Conservation (phyloP, 805 yeast species). For the Starmerella vitae region DNA sequence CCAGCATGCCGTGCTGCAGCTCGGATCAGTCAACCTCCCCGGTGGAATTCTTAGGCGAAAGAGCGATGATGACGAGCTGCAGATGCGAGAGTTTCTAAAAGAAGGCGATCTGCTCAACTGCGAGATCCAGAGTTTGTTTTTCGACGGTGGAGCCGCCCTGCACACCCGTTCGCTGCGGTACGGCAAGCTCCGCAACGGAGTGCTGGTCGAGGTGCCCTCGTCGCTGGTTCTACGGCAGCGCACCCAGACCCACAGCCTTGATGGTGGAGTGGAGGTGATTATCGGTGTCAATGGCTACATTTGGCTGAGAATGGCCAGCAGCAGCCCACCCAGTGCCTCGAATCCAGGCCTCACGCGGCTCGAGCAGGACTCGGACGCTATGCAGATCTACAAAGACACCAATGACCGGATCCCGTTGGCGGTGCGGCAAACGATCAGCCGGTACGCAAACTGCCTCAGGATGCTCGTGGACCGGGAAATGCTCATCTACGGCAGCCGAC, state of each 20-base stretch:
- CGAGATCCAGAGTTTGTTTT: slow-evolving; percentile 80
- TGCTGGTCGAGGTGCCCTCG: slow-evolving; percentile 66
- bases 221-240: slow-evolving; percentile 73
- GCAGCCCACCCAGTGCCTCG: slow-evolving; percentile 22
- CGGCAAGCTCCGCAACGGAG: slow-evolving; percentile 89
- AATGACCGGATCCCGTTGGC: slow-evolving; percentile 57
- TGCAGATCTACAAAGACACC: slow-evolving; percentile 87
- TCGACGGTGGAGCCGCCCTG: slow-evolving; percentile 82
- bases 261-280: slow-evolving; percentile 84
- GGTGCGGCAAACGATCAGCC: slow-evolving; percentile 58
- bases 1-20: slow-evolving; percentile 80
- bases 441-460: slow-evolving; percentile 72
- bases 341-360: slow-evolving; percentile 54
- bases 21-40: slow-evolving; percentile 92
- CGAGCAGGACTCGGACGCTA: slow-evolving; percentile 76
- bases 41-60: slow-evolving; percentile 94
- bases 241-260: slow-evolving; percentile 75
- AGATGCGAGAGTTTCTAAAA: slow-evolving; percentile 84
- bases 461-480: slow-evolving; percentile 75
- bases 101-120: slow-evolving; percentile 95
- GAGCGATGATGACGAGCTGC: slow-evolving; percentile 87
- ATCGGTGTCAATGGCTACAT: slow-evolving; percentile 90
- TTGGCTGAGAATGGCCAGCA: slow-evolving; percentile 67
- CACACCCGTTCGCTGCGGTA: slow-evolving; percentile 93
- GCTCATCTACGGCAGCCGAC: slow-evolving; percentile 71